phyloP scores from a whole-genome alignment of 2,329 filamentous ascomycete genomes.

The Ophiocordyceps sinensis region DNA sequence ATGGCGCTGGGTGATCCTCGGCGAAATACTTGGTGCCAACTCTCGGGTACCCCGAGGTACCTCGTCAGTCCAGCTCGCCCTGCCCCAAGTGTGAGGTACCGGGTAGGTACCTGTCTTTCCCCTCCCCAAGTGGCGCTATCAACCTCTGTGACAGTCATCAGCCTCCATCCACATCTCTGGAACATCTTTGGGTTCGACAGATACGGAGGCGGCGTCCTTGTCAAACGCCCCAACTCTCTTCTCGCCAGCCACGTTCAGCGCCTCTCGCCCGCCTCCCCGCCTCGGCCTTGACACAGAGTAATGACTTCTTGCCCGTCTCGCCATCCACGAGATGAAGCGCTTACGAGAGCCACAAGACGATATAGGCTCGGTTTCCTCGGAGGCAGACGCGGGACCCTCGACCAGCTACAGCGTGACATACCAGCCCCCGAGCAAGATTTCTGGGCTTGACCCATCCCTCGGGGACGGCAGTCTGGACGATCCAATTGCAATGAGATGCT shows the following conservation, averaged over 20 bases:
- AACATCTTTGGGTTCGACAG: no score
- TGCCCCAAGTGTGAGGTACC: no score
- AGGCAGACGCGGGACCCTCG: slow-evolving; percentile 2
- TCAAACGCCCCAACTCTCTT: background rate
- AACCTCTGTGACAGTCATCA: no score
- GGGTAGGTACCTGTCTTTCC: background rate
- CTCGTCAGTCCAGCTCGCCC: no score
- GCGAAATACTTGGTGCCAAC: background rate
- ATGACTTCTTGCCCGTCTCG: slow-evolving; percentile 2
- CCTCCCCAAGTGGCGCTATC: no score
- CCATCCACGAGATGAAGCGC: slow-evolving; percentile 38
- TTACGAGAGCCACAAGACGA: slow-evolving; percentile 43
- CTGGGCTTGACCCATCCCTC: slow-evolving; percentile 38
- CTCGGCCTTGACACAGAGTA: slow-evolving; percentile 2
- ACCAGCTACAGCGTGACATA: background rate
- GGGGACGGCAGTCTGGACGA: slow-evolving; percentile 18
- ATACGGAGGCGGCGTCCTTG: no score
- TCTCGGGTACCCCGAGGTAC: background rate
- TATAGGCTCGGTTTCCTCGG: slow-evolving; percentile 13
- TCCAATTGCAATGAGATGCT: slow-evolving; percentile 55
- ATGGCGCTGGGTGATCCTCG: slow-evolving; percentile 8
- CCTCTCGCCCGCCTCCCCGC: background rate
- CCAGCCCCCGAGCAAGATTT: slow-evolving; percentile 35
- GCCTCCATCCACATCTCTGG: no score
- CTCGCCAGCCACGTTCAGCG: background rate